These are phyloP conservation scores for Brasenia schreberi DNA, from an alignment of 164 flowering plant species.

Conservation along the genomic window DNA sequence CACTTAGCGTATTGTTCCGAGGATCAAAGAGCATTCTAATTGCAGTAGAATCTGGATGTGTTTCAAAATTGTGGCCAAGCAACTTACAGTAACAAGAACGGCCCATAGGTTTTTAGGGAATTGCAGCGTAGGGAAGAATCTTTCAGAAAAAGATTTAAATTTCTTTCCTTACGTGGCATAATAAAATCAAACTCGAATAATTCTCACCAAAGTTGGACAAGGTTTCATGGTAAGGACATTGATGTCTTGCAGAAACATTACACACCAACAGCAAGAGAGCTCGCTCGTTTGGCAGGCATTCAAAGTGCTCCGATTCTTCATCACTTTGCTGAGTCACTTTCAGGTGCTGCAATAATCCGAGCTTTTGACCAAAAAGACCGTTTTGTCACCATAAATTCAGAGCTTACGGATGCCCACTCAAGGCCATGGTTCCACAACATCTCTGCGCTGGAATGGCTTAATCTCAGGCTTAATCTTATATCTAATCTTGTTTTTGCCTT, in stretches of 20 bases:
- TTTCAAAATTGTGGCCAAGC: too few relatives aligned
- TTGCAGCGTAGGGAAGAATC: too few relatives aligned
- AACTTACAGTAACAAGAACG: too few relatives aligned
- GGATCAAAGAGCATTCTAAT: too few relatives aligned
- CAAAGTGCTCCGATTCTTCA: conserved; percentile 86
- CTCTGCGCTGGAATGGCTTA: conserved; percentile 97
- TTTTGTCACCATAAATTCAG: conserved; percentile 39
- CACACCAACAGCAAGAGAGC: conserved; percentile 86
- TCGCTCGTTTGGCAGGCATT: conserved; percentile 71
- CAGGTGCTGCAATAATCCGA: conserved; percentile 84
- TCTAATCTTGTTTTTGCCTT: conserved; percentile 84
- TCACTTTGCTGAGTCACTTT: conserved; percentile 84
- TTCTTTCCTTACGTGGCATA: too few relatives aligned
- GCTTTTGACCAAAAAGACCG: conserved; percentile 70
- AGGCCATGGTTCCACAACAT: conserved; percentile 91
- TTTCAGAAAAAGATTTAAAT: too few relatives aligned
- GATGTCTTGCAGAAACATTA: conserved; percentile 49
- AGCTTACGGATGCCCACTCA: conserved; percentile 55
- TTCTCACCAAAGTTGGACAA: too few relatives aligned
- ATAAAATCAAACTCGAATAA: too few relatives aligned
- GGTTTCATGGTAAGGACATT: too few relatives aligned
- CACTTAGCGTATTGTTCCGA: too few relatives aligned
- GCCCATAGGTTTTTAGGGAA: too few relatives aligned
- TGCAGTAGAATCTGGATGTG: too few relatives aligned
- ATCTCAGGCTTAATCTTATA: conserved; percentile 64